A percentile compares a stretch with the other conserved stretches of the same genome.
These are phyloP conservation scores for Solanum tarapatanum DNA, from an alignment of 257 asterid species.

Conservation along the genomic window DNA sequence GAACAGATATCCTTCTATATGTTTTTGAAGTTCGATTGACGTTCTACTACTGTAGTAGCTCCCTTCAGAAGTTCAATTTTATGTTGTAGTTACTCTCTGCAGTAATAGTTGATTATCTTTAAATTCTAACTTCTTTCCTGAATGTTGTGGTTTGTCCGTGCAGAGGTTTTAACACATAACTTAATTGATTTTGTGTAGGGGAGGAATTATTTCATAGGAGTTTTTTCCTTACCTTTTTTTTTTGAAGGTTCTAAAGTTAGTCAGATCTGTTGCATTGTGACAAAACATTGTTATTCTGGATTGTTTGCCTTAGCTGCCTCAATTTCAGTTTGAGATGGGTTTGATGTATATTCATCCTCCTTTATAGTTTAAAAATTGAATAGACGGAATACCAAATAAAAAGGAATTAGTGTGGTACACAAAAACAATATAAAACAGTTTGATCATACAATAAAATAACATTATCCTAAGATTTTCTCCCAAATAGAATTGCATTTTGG, in stretches of 20 bases:
- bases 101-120: background rate
- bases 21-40: background rate
- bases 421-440: background rate
- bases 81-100: background rate
- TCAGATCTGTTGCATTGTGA: background rate
- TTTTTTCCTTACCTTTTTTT: background rate
- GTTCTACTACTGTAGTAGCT: background rate
- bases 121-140: background rate
- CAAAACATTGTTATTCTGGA: background rate
- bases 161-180: background rate
- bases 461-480: background rate
- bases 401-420: background rate
- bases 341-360: background rate
- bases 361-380: background rate
- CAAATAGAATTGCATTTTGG: background rate
- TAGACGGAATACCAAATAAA: background rate
- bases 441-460: background rate
- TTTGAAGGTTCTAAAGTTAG: background rate
- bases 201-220: background rate
- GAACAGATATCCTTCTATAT: background rate
- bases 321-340: background rate
- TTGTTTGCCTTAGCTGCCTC: background rate
- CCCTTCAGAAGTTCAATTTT: background rate
- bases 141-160: background rate
- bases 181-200: background rate